Conservation (phyloP, 306 rosid species). For the Quillaja saponaria region DNA sequence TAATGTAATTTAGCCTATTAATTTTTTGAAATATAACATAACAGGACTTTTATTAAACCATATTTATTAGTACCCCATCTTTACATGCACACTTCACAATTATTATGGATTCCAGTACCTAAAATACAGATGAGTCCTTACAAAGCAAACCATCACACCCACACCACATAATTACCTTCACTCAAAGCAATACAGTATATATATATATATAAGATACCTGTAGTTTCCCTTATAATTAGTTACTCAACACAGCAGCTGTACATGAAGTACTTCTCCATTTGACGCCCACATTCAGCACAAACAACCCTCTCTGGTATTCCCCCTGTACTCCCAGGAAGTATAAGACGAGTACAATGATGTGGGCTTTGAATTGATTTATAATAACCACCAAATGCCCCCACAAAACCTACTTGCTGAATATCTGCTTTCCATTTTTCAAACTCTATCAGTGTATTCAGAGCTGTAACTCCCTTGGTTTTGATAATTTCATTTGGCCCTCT, state of each 20-base stretch:
- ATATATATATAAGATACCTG: too few species aligned
- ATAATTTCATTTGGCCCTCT: conserved; percentile 53
- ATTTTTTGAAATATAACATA: too few species aligned
- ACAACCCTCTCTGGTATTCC: conserved; percentile 68
- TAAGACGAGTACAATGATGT: conserved; percentile 70
- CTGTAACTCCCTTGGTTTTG: conserved; percentile 64
- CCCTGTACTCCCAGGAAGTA: conserved; percentile 65
- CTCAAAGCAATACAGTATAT: too few species aligned
- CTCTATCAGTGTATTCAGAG: conserved; percentile 34
- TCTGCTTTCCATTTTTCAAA: conserved; percentile 45
- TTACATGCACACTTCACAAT: too few species aligned
- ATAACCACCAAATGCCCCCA: conserved; percentile 42
- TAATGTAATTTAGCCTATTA: too few species aligned
- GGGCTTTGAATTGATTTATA: conserved; percentile 48
- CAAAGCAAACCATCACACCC: too few species aligned
- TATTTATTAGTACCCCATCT: too few species aligned
- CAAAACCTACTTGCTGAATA: conserved; percentile 36
- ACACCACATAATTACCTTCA: too few species aligned
- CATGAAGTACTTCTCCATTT: conserved; percentile 90
- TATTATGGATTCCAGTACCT: too few species aligned
- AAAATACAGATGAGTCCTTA: background rate
- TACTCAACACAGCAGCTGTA: conserved; percentile 77
- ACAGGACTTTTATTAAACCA: too few species aligned
- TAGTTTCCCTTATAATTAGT: background rate
- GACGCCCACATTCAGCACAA: conserved; percentile 81